These are phyloP conservation scores for Trichoderma guizhouense DNA, from an alignment of 2,329 filamentous ascomycete species.

Conservation along the genomic window DNA sequence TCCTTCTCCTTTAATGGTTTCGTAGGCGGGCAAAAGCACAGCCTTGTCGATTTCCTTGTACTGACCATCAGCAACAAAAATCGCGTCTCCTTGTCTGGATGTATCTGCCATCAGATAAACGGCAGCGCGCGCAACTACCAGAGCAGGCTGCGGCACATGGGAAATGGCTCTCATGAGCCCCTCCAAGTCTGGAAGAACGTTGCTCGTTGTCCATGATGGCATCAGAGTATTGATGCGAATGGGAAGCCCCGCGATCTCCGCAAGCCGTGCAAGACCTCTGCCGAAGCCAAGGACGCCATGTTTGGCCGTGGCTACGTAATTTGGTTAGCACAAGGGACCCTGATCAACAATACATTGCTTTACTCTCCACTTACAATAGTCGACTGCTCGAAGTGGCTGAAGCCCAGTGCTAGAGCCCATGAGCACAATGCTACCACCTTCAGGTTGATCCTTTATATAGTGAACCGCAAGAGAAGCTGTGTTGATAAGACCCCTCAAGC, in stretches of 20 bases:
- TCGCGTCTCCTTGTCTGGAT: not conserved
- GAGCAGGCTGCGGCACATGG: conserved; percentile 3
- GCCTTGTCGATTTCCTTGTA: conserved; percentile 13
- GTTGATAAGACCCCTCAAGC: conserved; percentile 10
- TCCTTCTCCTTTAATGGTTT: not conserved
- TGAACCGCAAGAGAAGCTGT: conserved; percentile 9
- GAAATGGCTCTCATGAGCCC: conserved; percentile 2
- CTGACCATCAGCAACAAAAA: conserved; percentile 1
- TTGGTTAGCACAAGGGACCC: not conserved
- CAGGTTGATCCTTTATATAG: conserved; percentile 11
- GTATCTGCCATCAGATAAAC: not conserved
- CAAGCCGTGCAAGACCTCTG: conserved; percentile 2
- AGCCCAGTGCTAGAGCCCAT: conserved; percentile 12
- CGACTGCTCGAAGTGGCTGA: conserved; percentile 9
- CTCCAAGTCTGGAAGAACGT: conserved; percentile 8
- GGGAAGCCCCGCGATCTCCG: conserved; percentile 6
- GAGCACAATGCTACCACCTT: conserved; percentile 6
- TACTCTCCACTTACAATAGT: conserved; percentile 4
- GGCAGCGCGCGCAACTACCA: conserved; percentile 7
- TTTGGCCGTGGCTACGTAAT: conserved; percentile 4
- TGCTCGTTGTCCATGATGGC: conserved; percentile 14
- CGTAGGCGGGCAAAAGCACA: not conserved
- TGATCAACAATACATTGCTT: not conserved
- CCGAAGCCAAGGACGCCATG: conserved; percentile 9
- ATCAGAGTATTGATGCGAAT: conserved; percentile 12